A percentile compares a stretch with the other conserved stretches of the same genome.
Conservation (phyloP, 257 asterid genomes). For the Solanum chaucha region DNA sequence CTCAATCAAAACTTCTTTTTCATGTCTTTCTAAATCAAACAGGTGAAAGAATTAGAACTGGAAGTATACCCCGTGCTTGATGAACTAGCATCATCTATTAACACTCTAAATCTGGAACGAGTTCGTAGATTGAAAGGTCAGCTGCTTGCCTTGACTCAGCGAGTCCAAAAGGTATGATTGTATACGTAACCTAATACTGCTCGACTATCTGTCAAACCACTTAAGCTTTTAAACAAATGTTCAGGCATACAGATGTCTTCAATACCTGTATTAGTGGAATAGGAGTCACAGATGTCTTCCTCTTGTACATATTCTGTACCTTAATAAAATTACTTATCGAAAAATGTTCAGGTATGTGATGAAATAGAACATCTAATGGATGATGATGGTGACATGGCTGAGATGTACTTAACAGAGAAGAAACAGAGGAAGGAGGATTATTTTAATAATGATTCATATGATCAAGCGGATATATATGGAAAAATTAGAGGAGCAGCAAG, state of each 20-base stretch:
- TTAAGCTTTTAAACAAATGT: not conserved
- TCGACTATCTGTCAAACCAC: not conserved
- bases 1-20: not conserved
- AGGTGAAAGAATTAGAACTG: conserved; percentile 85
- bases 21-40: conserved; percentile 14
- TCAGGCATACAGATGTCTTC: conserved; percentile 37
- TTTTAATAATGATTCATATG: conserved; percentile 30
- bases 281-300: not conserved
- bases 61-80: conserved; percentile 94
- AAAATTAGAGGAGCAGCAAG: conserved; percentile 28
- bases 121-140: conserved; percentile 95
- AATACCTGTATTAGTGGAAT: not conserved
- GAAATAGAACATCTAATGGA: conserved; percentile 97
- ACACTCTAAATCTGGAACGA: conserved; percentile 89
- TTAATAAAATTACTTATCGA: not conserved
- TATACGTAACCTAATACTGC: not conserved
- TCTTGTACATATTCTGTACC: not conserved
- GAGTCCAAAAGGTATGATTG: conserved; percentile 77
- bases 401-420: conserved; percentile 96
- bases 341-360: conserved; percentile 63
- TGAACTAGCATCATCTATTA: conserved; percentile 77
- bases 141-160: conserved; percentile 89
- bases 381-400: conserved; percentile 99
- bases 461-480: conserved; percentile 26
- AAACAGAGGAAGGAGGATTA: conserved; percentile 63